Evolutionary conservation across 1,139 yeast genomes (phyloP).

Genomic region (Blastobotrys indianensis): DNA sequence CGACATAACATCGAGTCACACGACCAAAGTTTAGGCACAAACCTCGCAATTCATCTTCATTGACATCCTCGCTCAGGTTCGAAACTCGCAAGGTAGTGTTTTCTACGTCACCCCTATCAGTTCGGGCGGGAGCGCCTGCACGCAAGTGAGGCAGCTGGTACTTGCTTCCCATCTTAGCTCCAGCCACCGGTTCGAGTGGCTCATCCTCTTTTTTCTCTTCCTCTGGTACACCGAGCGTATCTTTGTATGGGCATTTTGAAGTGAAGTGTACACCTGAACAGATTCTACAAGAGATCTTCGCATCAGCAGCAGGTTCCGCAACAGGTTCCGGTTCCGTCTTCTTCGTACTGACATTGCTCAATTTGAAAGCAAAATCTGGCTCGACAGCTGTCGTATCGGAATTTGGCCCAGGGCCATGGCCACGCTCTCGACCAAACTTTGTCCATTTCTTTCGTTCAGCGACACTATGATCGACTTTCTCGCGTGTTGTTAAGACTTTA

Average conservation of each 20-base stretch:
- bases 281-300: constrained; percentile 67
- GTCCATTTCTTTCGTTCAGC: constrained; percentile 41
- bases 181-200: constrained; percentile 30
- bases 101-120: constrained; percentile 54
- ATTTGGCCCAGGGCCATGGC: constrained; percentile 80
- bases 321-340: constrained; percentile 41
- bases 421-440: constrained; percentile 79
- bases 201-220: constrained; percentile 38
- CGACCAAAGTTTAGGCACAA: constrained; percentile 64
- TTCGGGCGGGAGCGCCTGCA: constrained; percentile 40
- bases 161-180: constrained; percentile 31
- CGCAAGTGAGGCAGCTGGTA: constrained; percentile 82
- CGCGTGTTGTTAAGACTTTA: constrained; percentile 69
- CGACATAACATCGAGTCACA: constrained; percentile 74
- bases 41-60: constrained; percentile 73
- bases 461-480: constrained; percentile 53
- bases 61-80: constrained; percentile 81
- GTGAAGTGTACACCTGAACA: constrained; percentile 96
- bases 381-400: constrained; percentile 81
- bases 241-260: constrained; percentile 92
- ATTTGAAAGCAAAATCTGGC: constrained; percentile 53
- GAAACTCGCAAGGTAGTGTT: constrained; percentile 84
- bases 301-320: constrained; percentile 42
- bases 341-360: constrained; percentile 28
- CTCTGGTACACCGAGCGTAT: constrained; percentile 61